phyloP scores from a whole-genome alignment of 2,329 filamentous ascomycete genomes.

The Cryoendolithus antarcticus region DNA sequence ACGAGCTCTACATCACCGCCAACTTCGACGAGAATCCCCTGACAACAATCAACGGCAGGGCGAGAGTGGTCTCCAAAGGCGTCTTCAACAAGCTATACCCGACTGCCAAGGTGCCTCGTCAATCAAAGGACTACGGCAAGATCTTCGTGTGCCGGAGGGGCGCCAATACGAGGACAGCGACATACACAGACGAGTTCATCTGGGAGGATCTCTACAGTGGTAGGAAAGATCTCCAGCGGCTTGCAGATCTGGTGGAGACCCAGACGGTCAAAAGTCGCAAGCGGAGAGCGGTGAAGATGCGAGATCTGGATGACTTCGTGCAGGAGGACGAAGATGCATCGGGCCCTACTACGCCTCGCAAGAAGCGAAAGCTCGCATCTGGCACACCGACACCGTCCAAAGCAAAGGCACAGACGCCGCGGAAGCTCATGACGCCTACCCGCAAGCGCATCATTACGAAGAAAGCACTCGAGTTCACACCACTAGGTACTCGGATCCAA shows the following conservation, averaged over 20 bases:
- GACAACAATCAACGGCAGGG: slow-evolving; percentile 81
- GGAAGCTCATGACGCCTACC: slow-evolving; percentile 48
- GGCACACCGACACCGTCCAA: slow-evolving; percentile 32
- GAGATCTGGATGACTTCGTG: slow-evolving; percentile 34
- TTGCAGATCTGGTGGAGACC: slow-evolving; percentile 56
- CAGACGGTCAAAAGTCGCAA: slow-evolving; percentile 62
- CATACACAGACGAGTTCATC: slow-evolving; percentile 80
- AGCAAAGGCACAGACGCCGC: slow-evolving; percentile 34
- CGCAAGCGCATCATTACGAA: slow-evolving; percentile 63
- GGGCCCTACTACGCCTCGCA: slow-evolving; percentile 34
- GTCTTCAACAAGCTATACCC: slow-evolving; percentile 60
- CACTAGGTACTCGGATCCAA: slow-evolving; percentile 75
- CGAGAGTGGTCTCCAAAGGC: slow-evolving; percentile 61
- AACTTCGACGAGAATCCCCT: slow-evolving; percentile 81
- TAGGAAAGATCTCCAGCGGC: slow-evolving; percentile 45
- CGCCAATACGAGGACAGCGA: slow-evolving; percentile 77
- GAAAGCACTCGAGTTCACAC: slow-evolving; percentile 88
- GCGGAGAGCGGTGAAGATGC: slow-evolving; percentile 20
- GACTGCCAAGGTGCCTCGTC: slow-evolving; percentile 59
- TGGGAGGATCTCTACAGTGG: slow-evolving; percentile 78
- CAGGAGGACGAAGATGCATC: slow-evolving; percentile 26
- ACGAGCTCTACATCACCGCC: slow-evolving; percentile 84
- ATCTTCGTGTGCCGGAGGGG: slow-evolving; percentile 82
- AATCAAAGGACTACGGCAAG: slow-evolving; percentile 65
- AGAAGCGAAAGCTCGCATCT: slow-evolving; percentile 36